A percentile compares a stretch with the other conserved stretches of the same genome.
Evolutionary conservation across 2,329 filamentous ascomycete species (phyloP).

Genomic region (Akanthomyces lecanii): DNA sequence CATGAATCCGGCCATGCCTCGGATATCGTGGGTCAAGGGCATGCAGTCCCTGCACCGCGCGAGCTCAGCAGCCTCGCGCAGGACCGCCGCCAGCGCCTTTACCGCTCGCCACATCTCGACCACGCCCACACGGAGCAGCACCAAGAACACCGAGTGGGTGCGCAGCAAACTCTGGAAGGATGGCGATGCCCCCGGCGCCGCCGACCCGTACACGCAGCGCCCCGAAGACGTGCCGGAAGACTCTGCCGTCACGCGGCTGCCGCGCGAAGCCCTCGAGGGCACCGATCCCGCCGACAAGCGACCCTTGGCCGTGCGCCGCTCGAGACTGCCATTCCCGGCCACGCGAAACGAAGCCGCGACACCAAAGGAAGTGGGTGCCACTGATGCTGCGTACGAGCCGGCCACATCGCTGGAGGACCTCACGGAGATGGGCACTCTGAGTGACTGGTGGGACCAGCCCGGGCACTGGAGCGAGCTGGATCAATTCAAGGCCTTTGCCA

Average conservation of each 20-base stretch:
- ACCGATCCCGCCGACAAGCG: slow-evolving; percentile 19
- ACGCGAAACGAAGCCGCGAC: slow-evolving; percentile 30
- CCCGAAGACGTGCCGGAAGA: slow-evolving; percentile 24
- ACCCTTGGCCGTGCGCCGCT: slow-evolving; percentile 26
- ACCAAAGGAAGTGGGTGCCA: slow-evolving; percentile 29
- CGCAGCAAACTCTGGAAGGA: slow-evolving; percentile 37
- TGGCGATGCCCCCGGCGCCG: slow-evolving; percentile 34
- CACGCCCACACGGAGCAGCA: slow-evolving; percentile 27
- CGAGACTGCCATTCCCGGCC: slow-evolving; percentile 32
- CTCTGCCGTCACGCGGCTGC: slow-evolving; percentile 25
- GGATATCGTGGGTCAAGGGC: slow-evolving; percentile 37
- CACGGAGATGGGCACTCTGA: slow-evolving; percentile 43
- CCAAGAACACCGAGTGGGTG: slow-evolving; percentile 35
- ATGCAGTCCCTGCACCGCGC: slow-evolving; percentile 30
- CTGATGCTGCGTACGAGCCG: slow-evolving; percentile 41
- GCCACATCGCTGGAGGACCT: slow-evolving; percentile 43
- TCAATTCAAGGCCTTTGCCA: slow-evolving; percentile 42
- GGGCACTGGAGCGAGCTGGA: slow-evolving; percentile 48
- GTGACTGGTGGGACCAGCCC: slow-evolving; percentile 51
- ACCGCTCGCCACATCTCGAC: slow-evolving; percentile 32
- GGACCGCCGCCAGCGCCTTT: slow-evolving; percentile 25
- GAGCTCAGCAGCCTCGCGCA: slow-evolving; percentile 20
- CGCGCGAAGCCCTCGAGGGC: slow-evolving; percentile 27
- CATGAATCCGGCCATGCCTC: slow-evolving; percentile 33
- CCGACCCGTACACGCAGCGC: slow-evolving; percentile 37